Base-by-base conservation (phyloP, 192 early-diverging fungal genomes). In the Chytriomyces sp. region DNA sequence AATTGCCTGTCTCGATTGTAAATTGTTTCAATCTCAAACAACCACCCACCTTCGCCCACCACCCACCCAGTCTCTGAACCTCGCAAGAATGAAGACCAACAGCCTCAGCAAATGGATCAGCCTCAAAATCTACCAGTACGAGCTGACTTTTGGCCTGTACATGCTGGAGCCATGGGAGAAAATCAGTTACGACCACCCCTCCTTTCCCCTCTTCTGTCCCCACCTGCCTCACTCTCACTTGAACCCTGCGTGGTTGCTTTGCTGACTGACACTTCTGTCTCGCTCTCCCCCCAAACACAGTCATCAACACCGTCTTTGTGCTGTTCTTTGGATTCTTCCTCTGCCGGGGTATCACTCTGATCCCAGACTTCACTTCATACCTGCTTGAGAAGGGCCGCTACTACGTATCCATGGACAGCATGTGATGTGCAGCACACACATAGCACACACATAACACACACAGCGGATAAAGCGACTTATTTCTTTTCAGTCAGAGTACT, bases 141-240 rank as follows among this genome's bases (percentile, higher is more conserved):
- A 96, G 84, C 87, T 95, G 59, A 94, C 94, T n/a, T 93, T 93
- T 6, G 94, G 93, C 23, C 87, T 98, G 61, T 98, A 95, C 83
- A 98, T 98, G 96, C 89, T 98, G 75, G 96, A 98, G 84, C 91
- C 93, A n/a, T 96, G 93, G 93, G 96, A 98, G 80, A 97, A 97
- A 86, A 88, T 89, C 67, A 73, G 71, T 73, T 73, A 43, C 28
- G 71, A 62, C 18, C 44, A 5, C n/a, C 18, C 3, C 2, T 4
- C 11, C 26, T 26, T 6, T 2, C 24, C 16, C 24, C 18, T 64
- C 1, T 64, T 26, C 18, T 13, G 20, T 26, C 24, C 26, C 24
- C 18, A 5, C 1, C 11, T 3, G 18, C 53, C 16, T 57, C 53
- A 13, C 5, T 57, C 20, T 57, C 16, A 57, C 53, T 20, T 57